Evolutionary conservation across 371 early-diverging fungal species (phyloP).

Genomic region (Rhizopus stolonifer): DNA sequence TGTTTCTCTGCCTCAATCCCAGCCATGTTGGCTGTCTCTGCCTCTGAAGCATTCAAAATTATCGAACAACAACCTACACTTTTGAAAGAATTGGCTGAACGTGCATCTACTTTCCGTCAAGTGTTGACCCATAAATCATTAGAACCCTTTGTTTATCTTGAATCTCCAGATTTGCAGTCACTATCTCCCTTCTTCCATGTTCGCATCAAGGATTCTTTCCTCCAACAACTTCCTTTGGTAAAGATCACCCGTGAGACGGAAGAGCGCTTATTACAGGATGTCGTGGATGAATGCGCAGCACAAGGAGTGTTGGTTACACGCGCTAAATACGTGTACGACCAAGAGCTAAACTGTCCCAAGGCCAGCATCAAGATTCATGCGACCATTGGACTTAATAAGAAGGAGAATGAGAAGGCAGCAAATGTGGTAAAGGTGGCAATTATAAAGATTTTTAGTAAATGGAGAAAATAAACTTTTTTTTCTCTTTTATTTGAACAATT

Average conservation of each 20-base stretch:
- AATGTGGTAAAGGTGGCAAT: constrained; percentile 58
- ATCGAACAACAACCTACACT: constrained; percentile 48
- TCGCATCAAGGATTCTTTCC: constrained; percentile 50
- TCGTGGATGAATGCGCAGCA: constrained; percentile 76
- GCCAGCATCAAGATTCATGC: constrained; percentile 86
- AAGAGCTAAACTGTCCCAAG: constrained; percentile 73
- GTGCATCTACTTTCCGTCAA: constrained; percentile 37
- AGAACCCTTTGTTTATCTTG: constrained; percentile 45
- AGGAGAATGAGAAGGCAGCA: constrained; percentile 86
- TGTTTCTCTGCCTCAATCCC: constrained; percentile 99
- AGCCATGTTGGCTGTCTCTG: constrained; percentile 90
- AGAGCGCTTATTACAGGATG: constrained; percentile 74
- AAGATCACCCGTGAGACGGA: constrained; percentile 53
- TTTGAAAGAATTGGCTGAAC: constrained; percentile 36
- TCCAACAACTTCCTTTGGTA: constrained; percentile 29
- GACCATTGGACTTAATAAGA: constrained; percentile 71
- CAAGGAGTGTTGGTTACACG: constrained; percentile 81
- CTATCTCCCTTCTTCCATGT: constrained; percentile 71
- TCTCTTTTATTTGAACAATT: background rate
- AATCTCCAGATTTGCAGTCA: constrained; percentile 50
- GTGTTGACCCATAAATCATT: constrained; percentile 36
- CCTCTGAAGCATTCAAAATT: constrained; percentile 80
- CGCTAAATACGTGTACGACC: constrained; percentile 84
- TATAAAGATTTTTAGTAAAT: constrained; percentile 52
- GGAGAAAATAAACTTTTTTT: constrained; percentile 37